Percentiles rank a stretch among this genome's conserved stretches.
These are phyloP conservation scores for Marsdenia floribunda DNA, from an alignment of 257 asterid species.

Conservation along the genomic window DNA sequence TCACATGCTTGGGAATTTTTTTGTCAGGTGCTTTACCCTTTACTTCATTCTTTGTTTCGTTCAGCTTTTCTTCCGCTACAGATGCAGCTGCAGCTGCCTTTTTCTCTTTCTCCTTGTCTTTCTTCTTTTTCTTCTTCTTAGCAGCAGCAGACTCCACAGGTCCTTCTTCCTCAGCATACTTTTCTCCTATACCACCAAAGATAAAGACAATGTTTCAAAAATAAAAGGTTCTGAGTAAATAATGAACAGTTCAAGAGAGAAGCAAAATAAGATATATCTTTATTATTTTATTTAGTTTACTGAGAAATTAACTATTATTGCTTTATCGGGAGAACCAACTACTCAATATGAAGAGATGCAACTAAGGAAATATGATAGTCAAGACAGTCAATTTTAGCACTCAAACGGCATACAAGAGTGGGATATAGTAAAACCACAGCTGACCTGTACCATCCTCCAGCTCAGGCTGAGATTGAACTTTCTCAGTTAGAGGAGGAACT, in stretches of 20 bases:
- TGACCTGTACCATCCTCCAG: conserved; percentile 41
- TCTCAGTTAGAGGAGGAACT: conserved; percentile 33
- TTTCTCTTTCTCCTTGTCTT: conserved; percentile 69
- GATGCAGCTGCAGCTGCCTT: conserved; percentile 45
- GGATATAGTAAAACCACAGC: not conserved
- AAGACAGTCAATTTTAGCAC: not conserved
- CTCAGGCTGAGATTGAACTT: conserved; percentile 43
- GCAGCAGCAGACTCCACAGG: conserved; percentile 55
- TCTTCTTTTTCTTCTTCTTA: conserved; percentile 86
- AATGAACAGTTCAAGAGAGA: not conserved
- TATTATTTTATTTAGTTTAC: not conserved
- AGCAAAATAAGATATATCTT: not conserved
- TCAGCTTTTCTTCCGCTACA: conserved; percentile 59
- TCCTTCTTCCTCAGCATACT: conserved; percentile 63
- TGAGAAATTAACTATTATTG: not conserved
- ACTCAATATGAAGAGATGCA: not conserved
- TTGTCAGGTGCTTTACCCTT: conserved; percentile 44
- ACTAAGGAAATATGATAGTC: not conserved
- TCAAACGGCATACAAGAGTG: not conserved
- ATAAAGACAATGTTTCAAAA: not conserved
- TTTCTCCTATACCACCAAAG: conserved; percentile 43
- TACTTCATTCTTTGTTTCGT: conserved; percentile 41
- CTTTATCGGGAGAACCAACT: not conserved
- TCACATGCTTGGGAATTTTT: conserved; percentile 72
- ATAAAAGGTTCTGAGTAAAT: not conserved